Evolutionary conservation across 2,329 filamentous ascomycete species (phyloP), one percentile per base, ranked within the genome.

Genomic region (Helotiales sp.): DNA sequence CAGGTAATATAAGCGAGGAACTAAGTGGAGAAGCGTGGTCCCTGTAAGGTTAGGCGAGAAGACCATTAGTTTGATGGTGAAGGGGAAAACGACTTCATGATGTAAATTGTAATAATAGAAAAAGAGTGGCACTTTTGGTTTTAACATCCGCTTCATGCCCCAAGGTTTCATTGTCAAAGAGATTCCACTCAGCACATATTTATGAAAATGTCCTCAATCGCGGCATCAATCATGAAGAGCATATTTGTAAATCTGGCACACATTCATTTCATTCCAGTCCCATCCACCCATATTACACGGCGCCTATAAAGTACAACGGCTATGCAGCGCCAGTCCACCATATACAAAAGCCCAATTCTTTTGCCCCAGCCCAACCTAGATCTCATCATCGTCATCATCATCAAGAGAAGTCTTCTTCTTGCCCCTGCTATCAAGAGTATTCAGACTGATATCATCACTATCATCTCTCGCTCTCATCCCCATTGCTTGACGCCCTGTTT

Each of bases 401-500:
- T 64, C 66, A n/a, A 70, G 67, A 48, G 70, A 64, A 56, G 70
- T 54, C 63, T 73, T 74, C 74, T 76, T 81, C 77, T 79, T 85
- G 46, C 85, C 85, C 44, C 74, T 76, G 67, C 80, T 81, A 70
- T 88, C 83, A 72, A 88, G 71, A 33, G 77, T 82, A 61, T 86
- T 81, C 75, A 88, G 69, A 72, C 78, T 77, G 66, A 88, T 82
- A 54, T 71, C 73, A 60, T 81, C 79, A 61, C 72, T 77, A 55
- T 75, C 75, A 53, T 71, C 73, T 55, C 75, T 73, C 0, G 79
- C 74, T 8, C 84, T 83, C 86, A 96, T 90, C 22, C 87, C 87
- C 71, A 96, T 84, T 0, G 92, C 92, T 72, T 93, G 87, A 49
- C 91, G 80, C 2, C 91, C 92, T 10, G 88, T 89, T 67, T 96